Base-by-base conservation (phyloP, 371 early-diverging fungal species). In the Mucor lusitanicus region DNA sequence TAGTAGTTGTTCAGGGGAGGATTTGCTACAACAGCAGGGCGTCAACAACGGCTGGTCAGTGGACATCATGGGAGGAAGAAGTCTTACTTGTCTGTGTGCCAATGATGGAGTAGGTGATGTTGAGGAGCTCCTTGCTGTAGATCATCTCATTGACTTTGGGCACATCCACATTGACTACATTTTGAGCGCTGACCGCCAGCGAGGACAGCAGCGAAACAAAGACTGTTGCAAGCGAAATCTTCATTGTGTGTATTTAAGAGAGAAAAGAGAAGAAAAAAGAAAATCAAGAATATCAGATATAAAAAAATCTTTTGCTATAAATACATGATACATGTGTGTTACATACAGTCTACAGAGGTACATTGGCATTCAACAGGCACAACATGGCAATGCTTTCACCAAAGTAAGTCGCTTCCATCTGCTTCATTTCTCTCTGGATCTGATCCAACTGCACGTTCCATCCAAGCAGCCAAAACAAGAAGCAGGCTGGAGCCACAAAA, bases 331-430 rank as follows among this genome's bases (percentile, higher is more conserved):
- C 12, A 57, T 32, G 60, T 32, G 60, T 59, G 53, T 65, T 58
- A 46, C 53, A 64, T n/a, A n/a, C n/a, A n/a, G n/a, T n/a, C 27
- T 66, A 77, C 35, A 70, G 75, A 40, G 79, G 81, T 4, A 84
- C 82, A 60, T 73, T 63, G 13, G 87, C 85, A 68, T 84, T 77
- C 35, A 88, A 61, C 21, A 88, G 68, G 69, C 86, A 81, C 12
- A 88, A 67, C 74, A 88, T 69, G 30, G 85, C 87, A 42, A 88
- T 88, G 13, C 82, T 78, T 71, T 88, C 89, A 11, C 89, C 89
- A 75, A 87, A 88, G 44, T 88, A 88, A 15, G 84, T 85, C n/a
- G 74, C 77, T 17, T 83, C 84, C 68, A 85, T 75, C 1, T 76
- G 68, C 25, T 83, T 83, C 88, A 88, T 86, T 48, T 85, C 75